Evolutionary conservation across 768 basidiomycete species (phyloP).

Genomic region (Suillus tomentosus): DNA sequence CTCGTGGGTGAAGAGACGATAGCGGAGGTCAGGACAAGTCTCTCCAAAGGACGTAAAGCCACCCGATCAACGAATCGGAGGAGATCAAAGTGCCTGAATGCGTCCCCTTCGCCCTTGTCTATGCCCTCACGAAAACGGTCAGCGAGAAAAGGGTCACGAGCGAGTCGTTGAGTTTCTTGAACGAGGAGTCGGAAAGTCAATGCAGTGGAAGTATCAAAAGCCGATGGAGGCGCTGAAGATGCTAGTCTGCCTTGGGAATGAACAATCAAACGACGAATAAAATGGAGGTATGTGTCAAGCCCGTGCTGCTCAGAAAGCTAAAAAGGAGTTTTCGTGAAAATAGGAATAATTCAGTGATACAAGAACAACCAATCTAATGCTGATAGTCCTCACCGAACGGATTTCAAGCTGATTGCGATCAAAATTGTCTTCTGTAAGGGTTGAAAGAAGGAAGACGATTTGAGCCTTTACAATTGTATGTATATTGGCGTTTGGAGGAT

Average conservation of each 20-base stretch:
- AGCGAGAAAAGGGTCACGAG: constrained; percentile 87
- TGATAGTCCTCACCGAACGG: constrained; percentile 70
- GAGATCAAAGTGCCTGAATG: constrained; percentile 83
- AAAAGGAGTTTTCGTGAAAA: constrained; percentile 18
- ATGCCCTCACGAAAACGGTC: constrained; percentile 90
- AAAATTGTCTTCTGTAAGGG: constrained; percentile 96
- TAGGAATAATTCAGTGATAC: constrained; percentile 16
- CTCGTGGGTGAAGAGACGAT: constrained; percentile 65
- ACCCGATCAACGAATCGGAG: constrained; percentile 81
- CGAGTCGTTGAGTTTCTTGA: constrained; percentile 86
- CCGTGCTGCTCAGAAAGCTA: constrained; percentile 98
- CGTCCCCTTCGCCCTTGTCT: constrained; percentile 84
- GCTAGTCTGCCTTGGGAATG: constrained; percentile 77
- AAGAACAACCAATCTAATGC: constrained; percentile 14
- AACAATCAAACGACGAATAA: constrained; percentile 93
- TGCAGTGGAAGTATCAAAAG: constrained; percentile 73
- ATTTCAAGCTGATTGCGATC: constrained; percentile 94
- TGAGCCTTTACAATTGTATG: constrained; percentile 95
- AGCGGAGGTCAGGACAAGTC: constrained; percentile 74
- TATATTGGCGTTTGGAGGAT: constrained; percentile 80
- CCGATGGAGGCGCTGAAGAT: constrained; percentile 57
- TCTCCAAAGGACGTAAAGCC: constrained; percentile 77
- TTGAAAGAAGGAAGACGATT: constrained; percentile 96
- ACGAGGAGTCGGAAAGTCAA: constrained; percentile 83
- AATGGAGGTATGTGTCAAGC: constrained; percentile 95